Evolutionary conservation across 768 basidiomycete species (phyloP).

Genomic region (Suillus ampliporus): DNA sequence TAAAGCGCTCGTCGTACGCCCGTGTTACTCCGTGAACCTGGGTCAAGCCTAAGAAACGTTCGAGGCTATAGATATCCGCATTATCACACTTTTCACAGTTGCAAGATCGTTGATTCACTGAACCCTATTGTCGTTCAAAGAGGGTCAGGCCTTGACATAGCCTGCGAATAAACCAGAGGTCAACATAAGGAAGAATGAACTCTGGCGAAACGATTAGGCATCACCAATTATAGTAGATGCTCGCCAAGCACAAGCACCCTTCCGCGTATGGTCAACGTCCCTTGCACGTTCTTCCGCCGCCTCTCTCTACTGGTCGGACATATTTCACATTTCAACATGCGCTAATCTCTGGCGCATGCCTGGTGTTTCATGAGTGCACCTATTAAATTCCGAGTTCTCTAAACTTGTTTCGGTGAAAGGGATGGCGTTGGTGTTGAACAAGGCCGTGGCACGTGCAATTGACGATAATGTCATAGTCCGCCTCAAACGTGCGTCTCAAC

Average conservation of each 20-base stretch:
- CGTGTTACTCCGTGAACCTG: too few relatives aligned
- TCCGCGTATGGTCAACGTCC: neutral
- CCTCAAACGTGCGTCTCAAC: constrained; percentile 5
- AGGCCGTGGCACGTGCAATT: neutral
- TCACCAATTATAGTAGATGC: neutral
- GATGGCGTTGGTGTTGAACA: neutral
- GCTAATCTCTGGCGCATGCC: neutral
- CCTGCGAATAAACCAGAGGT: neutral
- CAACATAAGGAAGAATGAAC: neutral
- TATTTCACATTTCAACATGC: neutral
- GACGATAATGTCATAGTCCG: neutral
- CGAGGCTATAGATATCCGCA: neutral
- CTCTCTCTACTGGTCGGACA: neutral
- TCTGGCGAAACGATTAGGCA: too few relatives aligned
- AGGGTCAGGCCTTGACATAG: too few relatives aligned
- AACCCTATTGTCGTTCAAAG: neutral
- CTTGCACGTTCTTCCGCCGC: neutral
- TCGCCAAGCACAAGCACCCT: too few relatives aligned
- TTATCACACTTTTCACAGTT: neutral
- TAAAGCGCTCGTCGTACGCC: neutral
- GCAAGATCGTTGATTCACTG: neutral
- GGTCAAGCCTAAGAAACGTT: neutral
- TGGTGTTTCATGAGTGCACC: neutral
- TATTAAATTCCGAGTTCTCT: neutral
- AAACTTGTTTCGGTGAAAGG: neutral